Conservation (phyloP, 2,329 filamentous ascomycete species). For the Fusarium pseudonygamai region DNA sequence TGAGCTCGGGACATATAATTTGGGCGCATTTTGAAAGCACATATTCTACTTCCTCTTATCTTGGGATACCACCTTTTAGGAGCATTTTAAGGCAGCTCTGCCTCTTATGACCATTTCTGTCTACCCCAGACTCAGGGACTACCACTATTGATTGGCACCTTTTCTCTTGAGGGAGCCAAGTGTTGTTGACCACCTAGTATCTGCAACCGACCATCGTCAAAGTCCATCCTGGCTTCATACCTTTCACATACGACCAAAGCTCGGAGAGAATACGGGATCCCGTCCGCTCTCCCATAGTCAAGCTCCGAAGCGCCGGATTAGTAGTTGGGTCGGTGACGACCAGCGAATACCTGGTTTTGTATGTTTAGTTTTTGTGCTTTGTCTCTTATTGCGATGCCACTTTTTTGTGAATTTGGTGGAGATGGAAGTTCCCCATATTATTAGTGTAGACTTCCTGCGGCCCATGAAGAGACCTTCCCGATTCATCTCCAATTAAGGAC, state of each 20-base stretch:
- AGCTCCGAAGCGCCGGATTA: slow-evolving; percentile 19
- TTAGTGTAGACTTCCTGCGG: neutral
- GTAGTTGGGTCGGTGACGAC: slow-evolving; percentile 17
- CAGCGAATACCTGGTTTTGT: slow-evolving; percentile 16
- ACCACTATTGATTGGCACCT: neutral
- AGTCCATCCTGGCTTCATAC: neutral
- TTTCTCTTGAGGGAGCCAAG: neutral
- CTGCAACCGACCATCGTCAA: neutral
- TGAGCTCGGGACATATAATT: neutral
- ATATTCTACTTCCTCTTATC: neutral
- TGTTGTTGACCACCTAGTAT: neutral
- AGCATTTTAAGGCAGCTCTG: neutral
- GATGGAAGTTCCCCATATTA: neutral
- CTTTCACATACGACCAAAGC: slow-evolving; percentile 13
- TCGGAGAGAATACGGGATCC: slow-evolving; percentile 18
- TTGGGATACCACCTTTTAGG: neutral
- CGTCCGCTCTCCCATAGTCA: slow-evolving; percentile 15
- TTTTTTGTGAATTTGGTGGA: neutral
- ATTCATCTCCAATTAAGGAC: neutral
- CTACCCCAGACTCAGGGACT: neutral
- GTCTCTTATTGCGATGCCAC: neutral
- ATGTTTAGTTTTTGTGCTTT: neutral
- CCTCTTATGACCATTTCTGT: neutral
- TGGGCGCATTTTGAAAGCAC: neutral
- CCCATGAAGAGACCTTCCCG: neutral